Evolutionary conservation across 2,329 filamentous ascomycete genomes (phyloP), one percentile per base, ranked within the genome.

Genomic region (Pyricularia pennisetigena): DNA sequence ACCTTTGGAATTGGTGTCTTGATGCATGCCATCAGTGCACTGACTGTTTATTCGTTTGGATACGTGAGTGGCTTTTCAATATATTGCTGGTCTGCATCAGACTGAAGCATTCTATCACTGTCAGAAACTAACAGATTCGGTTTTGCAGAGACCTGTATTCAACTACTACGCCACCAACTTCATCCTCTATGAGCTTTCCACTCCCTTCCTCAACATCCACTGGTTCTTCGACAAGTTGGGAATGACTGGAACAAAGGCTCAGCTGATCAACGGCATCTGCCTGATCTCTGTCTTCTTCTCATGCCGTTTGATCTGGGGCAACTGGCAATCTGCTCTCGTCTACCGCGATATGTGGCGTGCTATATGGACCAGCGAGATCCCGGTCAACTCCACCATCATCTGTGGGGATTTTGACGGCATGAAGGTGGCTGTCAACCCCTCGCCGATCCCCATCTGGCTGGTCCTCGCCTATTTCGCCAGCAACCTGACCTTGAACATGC

Each of bases 161-260:
- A 94, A 94, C 81, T 94, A 89, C 81, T 96, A 95, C 78, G 90
- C 86, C 68, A 85, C 86, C 68, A 87, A 87, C 69, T 96, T 96
- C 78, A 92, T 96, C 74, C 88, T 95, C 69, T 96, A 93, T 86
- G 92, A 96, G 78, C 85, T 96, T 57, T 94, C 91, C 29, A 91
- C 90, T 4, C 91, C 92, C 8, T 94, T 95, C 78, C 84, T 95
- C 69, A 96, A 96, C 76, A 86, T 94, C 75, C 92, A 96, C 82
- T 96, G 92, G 92, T 95, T 95, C 81, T 92, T 91, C 79, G 92
- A 96, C 79, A 96, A 96, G 81, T 81, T 94, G 69, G 85, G 87
- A 74, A 88, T 93, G 83, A 95, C 92, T 0, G 92, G 92, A 49
- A 88, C 89, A 24, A 83, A 82, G 67, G 78, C 87, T 28, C 92